phyloP scores from a whole-genome alignment of 345 rosid genomes.

The Passiflora organensis region DNA sequence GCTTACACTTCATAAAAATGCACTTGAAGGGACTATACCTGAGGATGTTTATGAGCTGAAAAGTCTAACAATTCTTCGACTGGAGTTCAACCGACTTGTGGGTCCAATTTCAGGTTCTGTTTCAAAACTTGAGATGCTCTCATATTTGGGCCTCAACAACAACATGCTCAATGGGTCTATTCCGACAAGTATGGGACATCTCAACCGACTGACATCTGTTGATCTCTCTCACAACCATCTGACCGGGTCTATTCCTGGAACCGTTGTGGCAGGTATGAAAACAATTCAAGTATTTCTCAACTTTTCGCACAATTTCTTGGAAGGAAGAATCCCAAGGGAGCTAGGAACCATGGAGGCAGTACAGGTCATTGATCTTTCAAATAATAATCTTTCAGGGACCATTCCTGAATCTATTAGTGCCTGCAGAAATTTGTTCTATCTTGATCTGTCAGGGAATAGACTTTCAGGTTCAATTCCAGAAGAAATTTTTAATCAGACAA shows the following conservation, averaged over 20 bases:
- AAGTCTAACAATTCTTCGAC: conserved; percentile 42
- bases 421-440: conserved; percentile 60
- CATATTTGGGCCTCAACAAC: conserved; percentile 44
- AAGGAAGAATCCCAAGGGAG: conserved; percentile 59
- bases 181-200: conserved; percentile 48
- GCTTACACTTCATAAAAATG: conserved; percentile 40
- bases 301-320: conserved; percentile 57
- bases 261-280: conserved; percentile 38
- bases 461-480: conserved; percentile 51
- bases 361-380: conserved; percentile 73
- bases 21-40: conserved; percentile 55
- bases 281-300: conserved; percentile 55
- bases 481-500: conserved; percentile 37
- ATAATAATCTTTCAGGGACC: conserved; percentile 58
- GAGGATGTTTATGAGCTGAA: conserved; percentile 47
- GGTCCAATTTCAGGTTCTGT: conserved; percentile 49
- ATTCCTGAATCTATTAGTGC: conserved; percentile 52
- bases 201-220: conserved; percentile 38
- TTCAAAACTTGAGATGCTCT: conserved; percentile 56
- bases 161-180: conserved; percentile 70
- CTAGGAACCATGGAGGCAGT: conserved; percentile 65
- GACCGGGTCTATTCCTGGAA: conserved; percentile 48
- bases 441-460: conserved; percentile 67
- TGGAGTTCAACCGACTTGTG: conserved; percentile 53
- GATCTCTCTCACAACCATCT: conserved; percentile 75